phyloP scores from a whole-genome alignment of 306 rosid genomes.

The Cyclanthera cordifolia region DNA sequence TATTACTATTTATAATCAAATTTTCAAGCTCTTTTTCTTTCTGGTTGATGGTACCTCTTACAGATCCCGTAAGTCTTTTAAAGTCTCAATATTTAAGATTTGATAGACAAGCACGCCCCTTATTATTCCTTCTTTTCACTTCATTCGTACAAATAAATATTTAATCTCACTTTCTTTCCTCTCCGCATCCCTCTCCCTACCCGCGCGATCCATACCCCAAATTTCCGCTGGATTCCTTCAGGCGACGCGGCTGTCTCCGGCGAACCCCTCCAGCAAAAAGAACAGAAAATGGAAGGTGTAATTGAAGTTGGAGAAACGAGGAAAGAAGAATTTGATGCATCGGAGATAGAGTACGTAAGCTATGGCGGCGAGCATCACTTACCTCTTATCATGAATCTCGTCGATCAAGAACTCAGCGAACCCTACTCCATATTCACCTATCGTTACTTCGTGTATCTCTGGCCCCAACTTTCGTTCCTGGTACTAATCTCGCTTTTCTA shows the following conservation, averaged over 20 bases:
- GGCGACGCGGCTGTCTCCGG: constrained; percentile 2
- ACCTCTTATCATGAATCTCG: constrained; percentile 78
- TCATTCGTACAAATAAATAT: too few species aligned
- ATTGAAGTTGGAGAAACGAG: constrained; percentile 21
- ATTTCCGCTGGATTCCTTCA: not conserved
- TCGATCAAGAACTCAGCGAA: constrained; percentile 88
- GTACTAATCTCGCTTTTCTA: constrained; percentile 20
- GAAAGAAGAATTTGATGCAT: constrained; percentile 30
- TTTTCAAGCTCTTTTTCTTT: too few species aligned
- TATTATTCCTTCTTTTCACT: too few species aligned
- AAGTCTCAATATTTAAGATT: too few species aligned
- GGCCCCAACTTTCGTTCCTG: constrained; percentile 94
- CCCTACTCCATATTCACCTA: constrained; percentile 97
- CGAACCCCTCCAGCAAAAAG: not conserved
- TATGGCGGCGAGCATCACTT: constrained; percentile 85
- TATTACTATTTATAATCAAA: too few species aligned
- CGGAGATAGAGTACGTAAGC: constrained; percentile 66
- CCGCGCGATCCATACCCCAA: not conserved
- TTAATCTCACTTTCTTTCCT: too few species aligned
- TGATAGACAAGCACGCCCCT: too few species aligned
- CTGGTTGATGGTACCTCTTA: too few species aligned
- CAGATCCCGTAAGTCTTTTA: too few species aligned
- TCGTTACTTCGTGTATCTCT: constrained; percentile 84
- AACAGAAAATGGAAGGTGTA: constrained; percentile 14
- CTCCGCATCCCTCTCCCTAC: too few species aligned